phyloP scores from a whole-genome alignment of 805 yeast genomes.

The Ogataea corticis region DNA sequence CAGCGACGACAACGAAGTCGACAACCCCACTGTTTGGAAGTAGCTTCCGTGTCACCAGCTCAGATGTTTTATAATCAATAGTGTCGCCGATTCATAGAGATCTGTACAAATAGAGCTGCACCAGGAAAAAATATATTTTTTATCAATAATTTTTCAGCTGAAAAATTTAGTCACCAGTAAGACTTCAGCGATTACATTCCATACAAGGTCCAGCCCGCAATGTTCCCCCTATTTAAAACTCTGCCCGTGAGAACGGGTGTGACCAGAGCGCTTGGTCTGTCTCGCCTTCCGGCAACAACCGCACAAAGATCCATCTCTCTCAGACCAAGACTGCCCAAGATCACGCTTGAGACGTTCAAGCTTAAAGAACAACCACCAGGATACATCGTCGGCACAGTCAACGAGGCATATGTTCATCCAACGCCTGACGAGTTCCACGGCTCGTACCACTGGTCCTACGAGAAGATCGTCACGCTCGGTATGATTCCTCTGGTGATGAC shows the following conservation, averaged over 20 bases:
- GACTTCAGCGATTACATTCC: no score
- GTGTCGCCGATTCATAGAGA: no score
- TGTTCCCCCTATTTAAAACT: no score
- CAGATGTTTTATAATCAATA: no score
- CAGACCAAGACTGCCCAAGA: conserved; percentile 23
- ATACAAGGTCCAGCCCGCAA: no score
- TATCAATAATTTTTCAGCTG: no score
- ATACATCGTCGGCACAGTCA: conserved; percentile 86
- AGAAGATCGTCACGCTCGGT: conserved; percentile 66
- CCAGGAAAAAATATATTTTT: no score
- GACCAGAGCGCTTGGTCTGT: neutral
- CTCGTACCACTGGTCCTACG: conserved; percentile 92
- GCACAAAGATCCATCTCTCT: conserved; percentile 14
- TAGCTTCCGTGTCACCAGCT: no score
- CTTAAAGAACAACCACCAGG: conserved; percentile 85
- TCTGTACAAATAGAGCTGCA: no score
- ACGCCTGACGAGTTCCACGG: conserved; percentile 67
- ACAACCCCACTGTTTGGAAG: conserved; percentile 30
- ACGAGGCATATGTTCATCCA: conserved; percentile 81
- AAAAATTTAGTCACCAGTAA: no score
- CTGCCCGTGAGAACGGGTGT: no score
- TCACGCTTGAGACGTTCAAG: conserved; percentile 38
- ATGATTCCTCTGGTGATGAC: conserved; percentile 74
- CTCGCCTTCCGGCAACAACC: neutral
- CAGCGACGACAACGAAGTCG: conserved; percentile 34